Evolutionary conservation across 2,329 filamentous ascomycete genomes (phyloP).

Genomic region (Exophiala aquamarina): DNA sequence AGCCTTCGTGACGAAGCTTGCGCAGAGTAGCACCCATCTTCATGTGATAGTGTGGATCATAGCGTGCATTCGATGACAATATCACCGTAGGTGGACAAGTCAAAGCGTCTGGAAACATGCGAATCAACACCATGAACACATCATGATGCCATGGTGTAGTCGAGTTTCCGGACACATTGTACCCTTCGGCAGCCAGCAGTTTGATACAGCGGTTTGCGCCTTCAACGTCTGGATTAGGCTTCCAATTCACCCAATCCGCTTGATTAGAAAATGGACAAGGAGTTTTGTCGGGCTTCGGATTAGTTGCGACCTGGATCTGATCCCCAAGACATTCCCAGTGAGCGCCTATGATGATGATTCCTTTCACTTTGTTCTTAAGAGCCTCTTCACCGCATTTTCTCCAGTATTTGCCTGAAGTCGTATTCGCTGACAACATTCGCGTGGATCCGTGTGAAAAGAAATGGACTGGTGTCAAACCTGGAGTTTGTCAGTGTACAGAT

Average conservation of each 20-base stretch:
- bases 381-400: no score
- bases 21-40: conserved; percentile 58
- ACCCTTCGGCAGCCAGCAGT: conserved; percentile 51
- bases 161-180: conserved; percentile 54
- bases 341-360: conserved; percentile 44
- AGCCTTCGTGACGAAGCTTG: conserved; percentile 52
- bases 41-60: conserved; percentile 57
- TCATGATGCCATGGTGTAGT: conserved; percentile 71
- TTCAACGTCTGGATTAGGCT: conserved; percentile 58
- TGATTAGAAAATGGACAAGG: conserved; percentile 49
- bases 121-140: conserved; percentile 60
- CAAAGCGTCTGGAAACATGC: conserved; percentile 62
- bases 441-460: conserved; percentile 36
- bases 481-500: conserved; percentile 3
- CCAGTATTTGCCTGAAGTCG: not conserved
- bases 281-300: conserved; percentile 60
- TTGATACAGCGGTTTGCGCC: conserved; percentile 52
- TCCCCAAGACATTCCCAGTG: conserved; percentile 63
- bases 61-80: conserved; percentile 54
- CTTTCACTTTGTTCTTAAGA: no score
- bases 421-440: not conserved
- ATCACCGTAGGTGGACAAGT: conserved; percentile 64
- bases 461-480: conserved; percentile 55
- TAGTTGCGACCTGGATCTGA: conserved; percentile 59
- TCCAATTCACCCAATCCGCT: conserved; percentile 62